phyloP scores from a whole-genome alignment of 2,329 filamentous ascomycete species.

The Albophoma yamanashiensis region DNA sequence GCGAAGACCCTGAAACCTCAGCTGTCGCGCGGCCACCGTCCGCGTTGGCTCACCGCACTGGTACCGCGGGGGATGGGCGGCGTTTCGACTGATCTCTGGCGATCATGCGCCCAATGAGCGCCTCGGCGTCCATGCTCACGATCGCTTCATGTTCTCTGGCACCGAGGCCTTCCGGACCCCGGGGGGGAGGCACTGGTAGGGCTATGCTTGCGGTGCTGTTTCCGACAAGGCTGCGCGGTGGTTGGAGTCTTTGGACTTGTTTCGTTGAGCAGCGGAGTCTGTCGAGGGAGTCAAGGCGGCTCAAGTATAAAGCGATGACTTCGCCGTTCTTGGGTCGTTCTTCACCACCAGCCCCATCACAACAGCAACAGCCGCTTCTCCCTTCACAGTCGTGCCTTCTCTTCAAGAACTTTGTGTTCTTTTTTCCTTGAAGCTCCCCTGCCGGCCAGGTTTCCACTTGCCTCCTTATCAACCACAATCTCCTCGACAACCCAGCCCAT shows the following conservation, averaged over 20 bases:
- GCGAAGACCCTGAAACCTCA: background rate
- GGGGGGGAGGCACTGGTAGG: background rate
- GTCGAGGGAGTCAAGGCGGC: too few species aligned
- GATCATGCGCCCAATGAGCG: background rate
- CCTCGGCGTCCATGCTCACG: background rate
- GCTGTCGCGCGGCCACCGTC: background rate
- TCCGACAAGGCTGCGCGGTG: background rate
- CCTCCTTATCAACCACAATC: background rate
- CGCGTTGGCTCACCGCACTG: background rate
- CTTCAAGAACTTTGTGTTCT: background rate
- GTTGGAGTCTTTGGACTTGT: background rate
- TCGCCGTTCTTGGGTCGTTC: background rate
- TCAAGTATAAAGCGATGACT: too few species aligned
- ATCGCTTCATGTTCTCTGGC: background rate
- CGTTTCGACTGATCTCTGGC: constrained; percentile 1
- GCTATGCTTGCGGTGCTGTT: background rate
- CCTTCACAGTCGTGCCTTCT: background rate
- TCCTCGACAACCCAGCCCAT: too few species aligned
- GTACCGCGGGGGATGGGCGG: background rate
- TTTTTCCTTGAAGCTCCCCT: background rate
- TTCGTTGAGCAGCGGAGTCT: too few species aligned
- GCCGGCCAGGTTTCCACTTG: constrained; percentile 2
- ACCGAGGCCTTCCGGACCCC: background rate
- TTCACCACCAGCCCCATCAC: constrained; percentile 2
- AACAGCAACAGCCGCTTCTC: background rate